A percentile compares a stretch with the other conserved stretches of the same genome.
These are phyloP conservation scores for Leersia perrieri DNA, from an alignment of 176 grass and related monocot genomes.

Conservation along the genomic window DNA sequence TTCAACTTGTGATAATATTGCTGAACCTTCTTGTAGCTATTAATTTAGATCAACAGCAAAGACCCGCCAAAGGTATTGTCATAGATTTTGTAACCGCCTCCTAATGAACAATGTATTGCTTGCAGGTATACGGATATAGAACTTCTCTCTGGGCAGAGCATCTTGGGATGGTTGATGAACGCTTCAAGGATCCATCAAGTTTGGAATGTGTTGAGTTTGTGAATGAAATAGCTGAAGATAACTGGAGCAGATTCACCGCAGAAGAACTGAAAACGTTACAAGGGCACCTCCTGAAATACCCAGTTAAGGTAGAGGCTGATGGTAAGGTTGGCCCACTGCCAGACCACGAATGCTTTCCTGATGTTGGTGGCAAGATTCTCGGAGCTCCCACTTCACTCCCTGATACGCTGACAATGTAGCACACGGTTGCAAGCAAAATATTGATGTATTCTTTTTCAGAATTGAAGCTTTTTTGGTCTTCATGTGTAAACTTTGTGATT, in stretches of 20 bases:
- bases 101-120: neutral
- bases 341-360: conserved; percentile 74
- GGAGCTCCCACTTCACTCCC: conserved; percentile 70
- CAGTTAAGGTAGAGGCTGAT: conserved; percentile 66
- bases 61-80: neutral
- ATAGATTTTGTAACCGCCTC: neutral
- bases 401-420: conserved; percentile 79
- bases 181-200: conserved; percentile 61
- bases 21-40: too few species aligned
- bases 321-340: conserved; percentile 52
- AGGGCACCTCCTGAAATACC: conserved; percentile 87
- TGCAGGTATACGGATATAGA: conserved; percentile 88
- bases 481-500: conserved; percentile 14
- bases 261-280: conserved; percentile 51
- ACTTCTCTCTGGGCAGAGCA: conserved; percentile 91
- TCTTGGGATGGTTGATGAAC: conserved; percentile 54
- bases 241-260: conserved; percentile 56
- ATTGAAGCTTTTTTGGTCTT: neutral
- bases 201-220: conserved; percentile 63
- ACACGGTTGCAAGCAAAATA: neutral
- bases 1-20: neutral
- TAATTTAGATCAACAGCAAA: neutral
- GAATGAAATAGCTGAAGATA: conserved; percentile 66
- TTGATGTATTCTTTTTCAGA: neutral
- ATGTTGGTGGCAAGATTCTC: conserved; percentile 76